phyloP scores from a whole-genome alignment of 2,329 filamentous ascomycete species.

The Laburnicola sp. region DNA sequence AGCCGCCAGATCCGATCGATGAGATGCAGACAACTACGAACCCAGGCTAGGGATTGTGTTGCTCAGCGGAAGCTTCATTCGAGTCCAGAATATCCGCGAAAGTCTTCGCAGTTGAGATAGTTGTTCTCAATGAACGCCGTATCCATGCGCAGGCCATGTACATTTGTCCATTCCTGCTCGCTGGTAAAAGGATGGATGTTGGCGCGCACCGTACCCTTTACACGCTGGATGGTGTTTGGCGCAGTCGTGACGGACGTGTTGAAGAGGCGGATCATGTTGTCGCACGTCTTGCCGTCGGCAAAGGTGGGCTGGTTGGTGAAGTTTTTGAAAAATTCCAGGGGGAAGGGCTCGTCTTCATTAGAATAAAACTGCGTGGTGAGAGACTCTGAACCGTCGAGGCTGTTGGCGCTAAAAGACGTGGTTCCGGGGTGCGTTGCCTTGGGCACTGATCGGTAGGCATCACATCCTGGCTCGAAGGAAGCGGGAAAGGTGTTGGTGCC shows the following conservation, averaged over 20 bases:
- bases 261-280: conserved; percentile 52
- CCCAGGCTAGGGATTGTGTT: too few relatives aligned
- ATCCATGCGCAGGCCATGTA: conserved; percentile 43
- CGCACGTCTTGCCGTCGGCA: conserved; percentile 47
- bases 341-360: conserved; percentile 33
- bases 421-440: conserved; percentile 27
- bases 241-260: conserved; percentile 50
- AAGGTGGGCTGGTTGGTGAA: conserved; percentile 60
- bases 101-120: conserved; percentile 37
- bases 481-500: conserved; percentile 51
- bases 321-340: conserved; percentile 53
- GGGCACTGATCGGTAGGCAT: conserved; percentile 51
- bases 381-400: conserved; percentile 22
- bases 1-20: neutral
- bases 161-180: conserved; percentile 34
- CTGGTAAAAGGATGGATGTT: conserved; percentile 34
- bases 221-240: conserved; percentile 34
- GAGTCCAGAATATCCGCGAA: conserved; percentile 29
- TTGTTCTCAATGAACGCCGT: conserved; percentile 49
- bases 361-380: conserved; percentile 23
- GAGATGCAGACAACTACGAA: neutral
- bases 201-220: conserved; percentile 40
- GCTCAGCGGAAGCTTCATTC: conserved; percentile 51
- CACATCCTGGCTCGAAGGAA: conserved; percentile 53
- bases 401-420: conserved; percentile 26